Evolutionary conservation across 2,329 filamentous ascomycete genomes (phyloP), one percentile per base, ranked within the genome.

Genomic region (Neocatenulostroma microsporum): DNA sequence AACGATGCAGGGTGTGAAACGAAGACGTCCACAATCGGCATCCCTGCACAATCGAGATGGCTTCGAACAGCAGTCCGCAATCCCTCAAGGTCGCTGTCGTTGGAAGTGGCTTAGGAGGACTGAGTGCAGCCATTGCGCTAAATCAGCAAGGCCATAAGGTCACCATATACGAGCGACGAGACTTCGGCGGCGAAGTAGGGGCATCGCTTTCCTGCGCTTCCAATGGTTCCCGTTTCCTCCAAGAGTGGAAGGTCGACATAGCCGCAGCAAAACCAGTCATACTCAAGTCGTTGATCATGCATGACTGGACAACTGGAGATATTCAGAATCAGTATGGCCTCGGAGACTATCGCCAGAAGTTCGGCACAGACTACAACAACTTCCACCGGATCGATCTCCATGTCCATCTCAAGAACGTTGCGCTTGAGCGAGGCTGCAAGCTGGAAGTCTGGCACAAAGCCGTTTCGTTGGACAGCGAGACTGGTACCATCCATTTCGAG

Each of bases 301-400:
- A 74, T 3, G 78, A 83, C 58, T 84, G 79, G 79, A 71, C 73
- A 53, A 82, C 78, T 1, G 80, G 80, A 1, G 73, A 82, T 58
- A 71, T 74, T 0, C 69, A 77, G 17, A 81, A 72, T 46, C 73
- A 78, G 1, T 82, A 80, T 47, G 70, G 74, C 47, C 58, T 84
- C 13, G 69, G 62, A 9, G 78, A 82, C 50, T 83, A 83, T 39
- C 72, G 82, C n/a, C n/a, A n/a, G n/a, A n/a, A n/a, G n/a, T n/a
- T n/a, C n/a, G n/a, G n/a, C n/a, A n/a, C n/a, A n/a, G n/a, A n/a
- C n/a, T n/a, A n/a, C n/a, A n/a, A n/a, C n/a, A n/a, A n/a, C n/a
- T n/a, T n/a, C n/a, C n/a, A n/a, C n/a, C n/a, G n/a, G n/a, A n/a
- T n/a, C n/a, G n/a, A n/a, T n/a, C n/a, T n/a, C n/a, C n/a, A n/a